A percentile compares a stretch with the other conserved stretches of the same genome.
Evolutionary conservation across 306 rosid species (phyloP).

Genomic region (Fragaria nilgerrensis): DNA sequence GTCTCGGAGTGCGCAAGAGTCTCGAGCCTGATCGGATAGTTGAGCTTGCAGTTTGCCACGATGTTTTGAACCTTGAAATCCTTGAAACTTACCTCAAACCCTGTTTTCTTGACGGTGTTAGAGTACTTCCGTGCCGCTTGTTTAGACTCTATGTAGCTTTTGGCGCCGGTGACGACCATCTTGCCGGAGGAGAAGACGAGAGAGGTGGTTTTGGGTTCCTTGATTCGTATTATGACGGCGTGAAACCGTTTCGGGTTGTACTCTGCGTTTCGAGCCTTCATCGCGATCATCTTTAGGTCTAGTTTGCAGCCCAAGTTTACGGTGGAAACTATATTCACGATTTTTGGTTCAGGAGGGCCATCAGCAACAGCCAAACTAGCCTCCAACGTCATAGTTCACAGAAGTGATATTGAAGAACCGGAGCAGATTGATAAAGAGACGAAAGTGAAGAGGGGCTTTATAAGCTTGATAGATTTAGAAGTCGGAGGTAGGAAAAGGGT

Average conservation of each 20-base stretch:
- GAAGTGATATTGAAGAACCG: background rate
- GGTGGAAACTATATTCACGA: background rate
- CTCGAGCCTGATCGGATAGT: background rate
- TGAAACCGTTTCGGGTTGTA: background rate
- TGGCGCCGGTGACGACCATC: slow-evolving; percentile 13
- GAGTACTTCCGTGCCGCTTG: background rate
- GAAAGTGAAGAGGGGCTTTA: background rate
- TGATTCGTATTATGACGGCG: background rate
- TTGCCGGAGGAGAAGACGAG: background rate
- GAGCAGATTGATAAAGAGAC: background rate
- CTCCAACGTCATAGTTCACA: background rate
- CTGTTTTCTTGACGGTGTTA: background rate
- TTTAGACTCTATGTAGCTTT: background rate
- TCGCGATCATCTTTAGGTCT: background rate
- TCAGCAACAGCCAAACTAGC: background rate
- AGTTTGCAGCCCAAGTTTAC: background rate
- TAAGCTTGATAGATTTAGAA: background rate
- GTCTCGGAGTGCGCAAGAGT: background rate
- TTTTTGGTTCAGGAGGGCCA: too few relatives aligned
- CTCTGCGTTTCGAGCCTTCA: background rate
- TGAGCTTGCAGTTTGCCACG: background rate
- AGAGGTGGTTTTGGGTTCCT: background rate
- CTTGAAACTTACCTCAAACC: background rate
- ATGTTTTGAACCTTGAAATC: background rate
- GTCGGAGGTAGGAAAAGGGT: background rate